A percentile compares a stretch with the other conserved stretches of the same genome.
phyloP scores from a whole-genome alignment of 305 asterid genomes.

The Vinca major region DNA sequence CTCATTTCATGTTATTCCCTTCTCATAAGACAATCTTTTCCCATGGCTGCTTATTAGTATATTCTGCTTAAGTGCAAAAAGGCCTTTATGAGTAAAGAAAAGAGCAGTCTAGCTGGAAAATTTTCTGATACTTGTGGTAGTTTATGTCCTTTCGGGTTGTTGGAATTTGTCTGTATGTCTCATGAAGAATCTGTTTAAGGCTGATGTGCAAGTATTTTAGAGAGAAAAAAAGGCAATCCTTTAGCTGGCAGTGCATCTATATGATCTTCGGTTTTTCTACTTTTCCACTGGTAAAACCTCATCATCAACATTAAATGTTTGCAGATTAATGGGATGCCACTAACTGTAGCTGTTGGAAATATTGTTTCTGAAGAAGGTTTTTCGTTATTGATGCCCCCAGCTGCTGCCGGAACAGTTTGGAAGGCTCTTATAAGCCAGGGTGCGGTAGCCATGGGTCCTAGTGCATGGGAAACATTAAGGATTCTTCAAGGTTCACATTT shows the following conservation, averaged over 20 bases:
- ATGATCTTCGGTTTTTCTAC: not conserved
- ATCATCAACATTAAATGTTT: constrained; percentile 6
- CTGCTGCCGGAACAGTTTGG: constrained; percentile 54
- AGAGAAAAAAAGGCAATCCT: not conserved
- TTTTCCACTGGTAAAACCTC: not conserved
- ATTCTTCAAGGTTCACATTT: constrained; percentile 60
- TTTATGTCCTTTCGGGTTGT: not conserved
- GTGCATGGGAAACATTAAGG: constrained; percentile 86
- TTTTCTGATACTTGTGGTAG: not conserved
- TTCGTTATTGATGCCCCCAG: constrained; percentile 65
- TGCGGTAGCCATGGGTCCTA: constrained; percentile 60
- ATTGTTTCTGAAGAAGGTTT: constrained; percentile 67
- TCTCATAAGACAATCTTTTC: not conserved
- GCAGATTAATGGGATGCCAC: constrained; percentile 82
- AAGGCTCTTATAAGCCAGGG: constrained; percentile 67
- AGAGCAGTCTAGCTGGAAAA: not conserved
- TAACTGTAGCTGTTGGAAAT: constrained; percentile 88
- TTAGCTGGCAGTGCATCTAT: not conserved
- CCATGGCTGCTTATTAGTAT: not conserved
- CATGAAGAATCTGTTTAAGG: not conserved
- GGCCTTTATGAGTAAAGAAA: not conserved
- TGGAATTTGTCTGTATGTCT: not conserved
- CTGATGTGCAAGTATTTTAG: not conserved
- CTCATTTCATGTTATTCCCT: not conserved
- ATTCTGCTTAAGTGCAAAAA: not conserved